These are phyloP conservation scores for Capsicum rhomboideum DNA, from an alignment of 257 asterid species.

Conservation along the genomic window DNA sequence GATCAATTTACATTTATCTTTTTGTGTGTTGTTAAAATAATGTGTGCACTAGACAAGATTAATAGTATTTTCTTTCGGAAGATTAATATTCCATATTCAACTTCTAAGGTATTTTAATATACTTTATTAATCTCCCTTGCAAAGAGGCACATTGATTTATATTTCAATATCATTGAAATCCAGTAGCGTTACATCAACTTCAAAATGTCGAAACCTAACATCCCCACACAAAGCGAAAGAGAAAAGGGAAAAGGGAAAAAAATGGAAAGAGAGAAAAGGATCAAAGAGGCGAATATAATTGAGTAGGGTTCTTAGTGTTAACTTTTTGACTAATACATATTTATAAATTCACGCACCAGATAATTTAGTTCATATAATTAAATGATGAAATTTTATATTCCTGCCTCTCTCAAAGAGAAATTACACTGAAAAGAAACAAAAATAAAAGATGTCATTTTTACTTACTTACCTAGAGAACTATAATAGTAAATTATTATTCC, in stretches of 20 bases:
- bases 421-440: background rate
- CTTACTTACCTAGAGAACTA: background rate
- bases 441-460: background rate
- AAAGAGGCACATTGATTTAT: background rate
- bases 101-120: background rate
- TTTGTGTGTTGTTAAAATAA: too few species aligned
- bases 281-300: too few species aligned
- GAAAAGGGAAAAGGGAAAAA: too few species aligned
- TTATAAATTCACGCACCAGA: background rate
- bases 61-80: background rate
- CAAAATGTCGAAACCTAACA: too few species aligned
- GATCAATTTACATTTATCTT: too few species aligned
- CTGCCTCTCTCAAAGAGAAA: background rate
- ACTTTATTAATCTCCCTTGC: background rate
- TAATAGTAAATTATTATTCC: too few species aligned
- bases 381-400: background rate
- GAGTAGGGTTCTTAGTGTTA: too few species aligned
- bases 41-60: too few species aligned
- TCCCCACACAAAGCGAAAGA: too few species aligned
- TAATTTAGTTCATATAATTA: background rate
- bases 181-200: too few species aligned
- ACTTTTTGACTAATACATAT: background rate
- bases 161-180: background rate
- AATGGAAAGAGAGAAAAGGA: too few species aligned
- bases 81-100: background rate